Evolutionary conservation across 768 basidiomycete genomes (phyloP).

Genomic region (Lactarius indigo): DNA sequence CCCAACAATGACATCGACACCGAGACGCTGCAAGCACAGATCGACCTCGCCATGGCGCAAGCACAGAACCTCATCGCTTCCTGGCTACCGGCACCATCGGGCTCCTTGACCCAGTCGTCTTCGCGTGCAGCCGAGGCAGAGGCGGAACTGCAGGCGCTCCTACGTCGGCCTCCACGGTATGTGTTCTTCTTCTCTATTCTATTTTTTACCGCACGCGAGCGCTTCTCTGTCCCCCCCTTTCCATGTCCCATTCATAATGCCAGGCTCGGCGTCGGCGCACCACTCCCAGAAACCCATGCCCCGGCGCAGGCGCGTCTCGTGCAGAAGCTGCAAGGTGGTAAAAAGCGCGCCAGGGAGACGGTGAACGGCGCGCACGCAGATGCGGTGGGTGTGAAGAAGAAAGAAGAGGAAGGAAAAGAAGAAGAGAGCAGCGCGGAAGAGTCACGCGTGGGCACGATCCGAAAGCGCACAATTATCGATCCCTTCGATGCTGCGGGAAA

Average conservation of each 20-base stretch:
- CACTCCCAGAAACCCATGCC: slow-evolving; percentile 44
- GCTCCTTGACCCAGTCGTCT: slow-evolving; percentile 25
- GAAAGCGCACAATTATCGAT: slow-evolving; percentile 57
- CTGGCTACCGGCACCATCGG: slow-evolving; percentile 49
- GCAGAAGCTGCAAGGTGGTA: slow-evolving; percentile 47
- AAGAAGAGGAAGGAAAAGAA: slow-evolving; percentile 32
- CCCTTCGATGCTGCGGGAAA: slow-evolving; percentile 45
- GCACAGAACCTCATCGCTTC: slow-evolving; percentile 70
- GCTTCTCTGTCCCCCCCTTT: slow-evolving; percentile 9
- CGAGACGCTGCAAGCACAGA: slow-evolving; percentile 75
- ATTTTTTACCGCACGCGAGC: neutral
- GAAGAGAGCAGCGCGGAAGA: slow-evolving; percentile 46
- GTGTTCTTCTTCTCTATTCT: slow-evolving; percentile 20
- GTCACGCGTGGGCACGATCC: slow-evolving; percentile 49
- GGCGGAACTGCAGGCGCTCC: slow-evolving; percentile 60
- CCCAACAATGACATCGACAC: slow-evolving; percentile 57
- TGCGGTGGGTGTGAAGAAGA: neutral
- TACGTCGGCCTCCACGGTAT: slow-evolving; percentile 71
- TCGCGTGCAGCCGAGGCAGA: slow-evolving; percentile 28
- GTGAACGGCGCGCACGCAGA: slow-evolving; percentile 30
- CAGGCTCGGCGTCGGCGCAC: slow-evolving; percentile 75
- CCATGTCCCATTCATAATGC: neutral
- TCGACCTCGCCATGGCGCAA: slow-evolving; percentile 76
- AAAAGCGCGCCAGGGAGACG: slow-evolving; percentile 47
- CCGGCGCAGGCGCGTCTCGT: slow-evolving; percentile 48